Conservation (phyloP, 2,329 filamentous ascomycete genomes). For the Nannizziopsis barbatae region DNA sequence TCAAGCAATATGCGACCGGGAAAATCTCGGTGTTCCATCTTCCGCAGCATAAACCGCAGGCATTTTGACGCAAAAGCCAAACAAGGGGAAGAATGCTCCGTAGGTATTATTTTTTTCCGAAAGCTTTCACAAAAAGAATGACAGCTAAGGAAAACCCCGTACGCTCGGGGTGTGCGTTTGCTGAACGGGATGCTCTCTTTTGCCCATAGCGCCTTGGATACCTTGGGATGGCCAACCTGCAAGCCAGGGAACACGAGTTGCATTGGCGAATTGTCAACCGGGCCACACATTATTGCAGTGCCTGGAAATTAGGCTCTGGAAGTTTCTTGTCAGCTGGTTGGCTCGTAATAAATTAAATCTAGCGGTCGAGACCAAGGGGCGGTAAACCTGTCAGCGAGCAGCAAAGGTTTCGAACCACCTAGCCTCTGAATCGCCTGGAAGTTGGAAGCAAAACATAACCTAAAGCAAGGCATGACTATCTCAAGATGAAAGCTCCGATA, state of each 20-base stretch:
- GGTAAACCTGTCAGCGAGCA: slow-evolving; percentile 1
- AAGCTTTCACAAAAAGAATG: too few species aligned
- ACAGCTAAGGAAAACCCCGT: too few species aligned
- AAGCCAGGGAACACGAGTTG: not conserved
- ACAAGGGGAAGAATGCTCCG: not conserved
- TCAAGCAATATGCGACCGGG: slow-evolving; percentile 10
- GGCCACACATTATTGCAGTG: not conserved
- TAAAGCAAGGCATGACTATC: not conserved
- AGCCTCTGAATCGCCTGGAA: not conserved
- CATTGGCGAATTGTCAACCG: not conserved
- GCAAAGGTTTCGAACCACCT: slow-evolving; percentile 4
- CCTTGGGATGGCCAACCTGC: too few species aligned
- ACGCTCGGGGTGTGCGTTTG: too few species aligned
- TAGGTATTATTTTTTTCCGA: too few species aligned
- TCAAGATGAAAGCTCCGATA: too few species aligned
- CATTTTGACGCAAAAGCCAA: not conserved
- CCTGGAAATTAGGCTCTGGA: not conserved
- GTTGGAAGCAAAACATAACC: not conserved
- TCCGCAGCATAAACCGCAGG: slow-evolving; percentile 4
- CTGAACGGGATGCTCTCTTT: too few species aligned
- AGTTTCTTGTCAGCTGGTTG: not conserved
- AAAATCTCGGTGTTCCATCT: slow-evolving; percentile 9
- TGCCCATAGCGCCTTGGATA: too few species aligned
- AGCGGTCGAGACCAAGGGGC: not conserved
- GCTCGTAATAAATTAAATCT: not conserved